phyloP scores from a whole-genome alignment of 768 basidiomycete genomes.

The Pleurotus platypus region DNA sequence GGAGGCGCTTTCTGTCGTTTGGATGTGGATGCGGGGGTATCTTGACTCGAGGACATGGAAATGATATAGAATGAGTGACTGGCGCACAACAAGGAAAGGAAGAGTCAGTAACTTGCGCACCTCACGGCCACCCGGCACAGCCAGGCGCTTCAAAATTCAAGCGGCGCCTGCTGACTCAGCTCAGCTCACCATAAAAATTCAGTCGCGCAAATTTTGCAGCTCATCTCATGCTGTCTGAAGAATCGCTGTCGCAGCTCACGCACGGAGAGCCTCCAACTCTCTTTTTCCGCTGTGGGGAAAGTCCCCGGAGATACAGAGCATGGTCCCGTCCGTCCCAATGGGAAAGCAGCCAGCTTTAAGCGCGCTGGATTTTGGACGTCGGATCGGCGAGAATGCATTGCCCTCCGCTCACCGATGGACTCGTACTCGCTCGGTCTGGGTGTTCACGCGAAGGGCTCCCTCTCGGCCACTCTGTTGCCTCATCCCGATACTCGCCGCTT shows the following conservation, averaged over 20 bases:
- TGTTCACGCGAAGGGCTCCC: conserved; percentile 30
- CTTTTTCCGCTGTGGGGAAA: conserved; percentile 78
- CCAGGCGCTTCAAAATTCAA: conserved; percentile 20
- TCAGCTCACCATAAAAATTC: conserved; percentile 8
- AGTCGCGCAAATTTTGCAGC: conserved; percentile 18
- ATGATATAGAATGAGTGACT: not conserved
- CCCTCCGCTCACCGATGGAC: conserved; percentile 14
- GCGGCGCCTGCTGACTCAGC: conserved; percentile 3
- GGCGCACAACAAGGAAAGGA: not conserved
- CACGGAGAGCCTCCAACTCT: conserved; percentile 54
- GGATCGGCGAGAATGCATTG: conserved; percentile 48
- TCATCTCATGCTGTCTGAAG: conserved; percentile 58
- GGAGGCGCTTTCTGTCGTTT: not conserved
- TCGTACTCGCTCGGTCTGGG: not conserved
- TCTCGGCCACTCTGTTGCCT: conserved; percentile 59
- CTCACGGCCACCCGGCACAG: conserved; percentile 4
- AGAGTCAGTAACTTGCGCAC: not conserved
- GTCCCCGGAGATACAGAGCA: conserved; percentile 88
- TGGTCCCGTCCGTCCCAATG: conserved; percentile 42
- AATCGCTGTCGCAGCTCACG: conserved; percentile 84
- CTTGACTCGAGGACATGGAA: conserved; percentile 6
- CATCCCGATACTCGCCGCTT: conserved; percentile 25
- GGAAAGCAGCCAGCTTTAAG: conserved; percentile 79
- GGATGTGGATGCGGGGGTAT: conserved; percentile 1
- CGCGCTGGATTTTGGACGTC: conserved; percentile 53